Evolutionary conservation across 148 eudicot genomes (phyloP), one percentile per base, ranked within the genome.

Genomic region (Simmondsia chinensis): DNA sequence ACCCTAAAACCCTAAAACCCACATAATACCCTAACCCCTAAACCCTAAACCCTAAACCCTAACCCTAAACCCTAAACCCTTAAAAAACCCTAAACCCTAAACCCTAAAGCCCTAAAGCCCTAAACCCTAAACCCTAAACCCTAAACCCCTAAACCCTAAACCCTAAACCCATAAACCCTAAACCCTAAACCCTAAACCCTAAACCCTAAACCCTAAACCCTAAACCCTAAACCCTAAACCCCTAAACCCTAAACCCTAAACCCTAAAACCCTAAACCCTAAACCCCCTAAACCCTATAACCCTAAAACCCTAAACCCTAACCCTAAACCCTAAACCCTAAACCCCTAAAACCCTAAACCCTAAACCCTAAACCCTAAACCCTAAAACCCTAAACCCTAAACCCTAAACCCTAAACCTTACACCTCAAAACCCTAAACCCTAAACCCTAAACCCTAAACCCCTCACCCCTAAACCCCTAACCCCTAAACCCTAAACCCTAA

Each of bases 231-330:
- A 43, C n/a, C n/a, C n/a, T n/a, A n/a, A n/a, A n/a, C n/a, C n/a
- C n/a, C n/a, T n/a, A n/a, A n/a, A n/a, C n/a, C 39, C 46, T 39
- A 10, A 39, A 53, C 26, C 36, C 48, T 20, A 16, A 27, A 53
- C 26, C 57, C 57, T 37, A 18, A 53, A 52, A n/a, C n/a, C n/a
- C n/a, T n/a, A n/a, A n/a, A n/a, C 11, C 57, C 57, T 29, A 18
- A 34, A 57, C 34, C 62, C 62, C n/a, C n/a, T 47, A 34, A 48
- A 57, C 52, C 63, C 63, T 37, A 21, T n/a, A n/a, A n/a, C n/a
- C n/a, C n/a, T n/a, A n/a, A n/a, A n/a, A n/a, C n/a, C n/a, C n/a
- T n/a, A n/a, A n/a, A 57, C 29, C 27, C 11, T 20, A 54, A 43
- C 50, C 50, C 49, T 42, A 54, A 54, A 42, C n/a, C n/a, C n/a